Conservation (phyloP, 257 asterid species). For the Forsythia suspensa region DNA sequence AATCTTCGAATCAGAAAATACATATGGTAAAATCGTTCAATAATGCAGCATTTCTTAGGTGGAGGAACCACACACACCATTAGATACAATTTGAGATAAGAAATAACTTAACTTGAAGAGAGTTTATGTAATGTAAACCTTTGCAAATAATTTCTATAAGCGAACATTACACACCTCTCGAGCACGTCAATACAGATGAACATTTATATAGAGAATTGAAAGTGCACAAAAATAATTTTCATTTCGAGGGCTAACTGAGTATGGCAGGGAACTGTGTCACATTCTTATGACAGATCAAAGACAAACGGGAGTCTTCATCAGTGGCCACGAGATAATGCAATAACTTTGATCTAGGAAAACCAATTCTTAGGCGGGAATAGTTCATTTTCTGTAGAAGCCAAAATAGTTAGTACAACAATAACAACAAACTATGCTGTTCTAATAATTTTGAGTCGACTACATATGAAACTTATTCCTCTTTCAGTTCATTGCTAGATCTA, state of each 20-base stretch:
- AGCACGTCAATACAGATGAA: not conserved
- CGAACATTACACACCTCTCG: not conserved
- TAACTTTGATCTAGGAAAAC: not conserved
- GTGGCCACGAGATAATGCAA: not conserved
- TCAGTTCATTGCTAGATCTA: not conserved
- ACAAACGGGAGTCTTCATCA: not conserved
- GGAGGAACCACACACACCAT: not conserved
- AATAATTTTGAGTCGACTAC: not conserved
- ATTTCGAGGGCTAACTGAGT: not conserved
- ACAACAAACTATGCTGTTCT: not conserved
- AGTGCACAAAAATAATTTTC: not conserved
- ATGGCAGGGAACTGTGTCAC: not conserved
- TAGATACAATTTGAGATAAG: not conserved
- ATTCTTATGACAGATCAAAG: not conserved
- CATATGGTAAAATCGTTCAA: not conserved
- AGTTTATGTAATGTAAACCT: not conserved
- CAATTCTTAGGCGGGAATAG: not conserved
- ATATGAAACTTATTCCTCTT: not conserved
- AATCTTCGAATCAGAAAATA: not conserved
- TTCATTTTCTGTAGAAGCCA: not conserved
- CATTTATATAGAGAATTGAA: not conserved
- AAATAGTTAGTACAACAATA: not conserved
- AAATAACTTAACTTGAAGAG: not conserved
- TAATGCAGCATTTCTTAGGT: not conserved
- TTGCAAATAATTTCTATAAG: not conserved